Base-by-base conservation (phyloP, 2,329 filamentous ascomycete species). In the Hypoxylon sp. region DNA sequence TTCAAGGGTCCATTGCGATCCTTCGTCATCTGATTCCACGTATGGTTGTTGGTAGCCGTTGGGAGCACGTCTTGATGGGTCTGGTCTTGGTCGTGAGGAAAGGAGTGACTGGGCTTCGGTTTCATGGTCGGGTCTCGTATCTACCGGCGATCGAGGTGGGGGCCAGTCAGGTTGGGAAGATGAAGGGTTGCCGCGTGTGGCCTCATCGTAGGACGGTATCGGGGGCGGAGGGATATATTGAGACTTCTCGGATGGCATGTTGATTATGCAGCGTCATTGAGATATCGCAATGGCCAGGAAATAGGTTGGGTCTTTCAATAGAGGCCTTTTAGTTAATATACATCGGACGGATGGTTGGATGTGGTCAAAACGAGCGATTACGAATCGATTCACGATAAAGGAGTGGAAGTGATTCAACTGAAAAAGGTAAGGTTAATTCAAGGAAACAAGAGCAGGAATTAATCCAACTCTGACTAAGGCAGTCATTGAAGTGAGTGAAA, bases 151-250 rank as follows among this genome's bases (percentile, higher is more conserved):
- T 41, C 84, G 70, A 57, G 80, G 76, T 70, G 84, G 78, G 73
- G 83, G 81, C 64, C 82, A 78, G 72, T 87, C 78, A 68, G 83
- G 48, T 12, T 56, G 40, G 19, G 64, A 62, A 29, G 62, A 63
- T 12, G 78, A 74, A 72, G 87, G 77, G 69, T 81, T 70, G 54
- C 79, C 75, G 25, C 81, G 83, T 12, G 84, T 83, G 57, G 90
- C 90, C 75, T 95, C 90, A 71, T 93, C 90, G 72, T 94, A 94
- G 32, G 86, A 85, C 20, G 90, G 90, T 68, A 94, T 93, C 21
- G 89, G 88, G 42, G 90, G 88, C 34, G 88, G 78, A 57, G 79
- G 73, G 65, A 83, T 80, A 70, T 86, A 84, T 53, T 75, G 75
- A 48, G 76, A 72, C 61, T 84, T 84, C 69, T 82, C 79, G 57